Evolutionary conservation across 2,329 filamentous ascomycete species (phyloP).

Genomic region (Alternaria novae-zelandiae): DNA sequence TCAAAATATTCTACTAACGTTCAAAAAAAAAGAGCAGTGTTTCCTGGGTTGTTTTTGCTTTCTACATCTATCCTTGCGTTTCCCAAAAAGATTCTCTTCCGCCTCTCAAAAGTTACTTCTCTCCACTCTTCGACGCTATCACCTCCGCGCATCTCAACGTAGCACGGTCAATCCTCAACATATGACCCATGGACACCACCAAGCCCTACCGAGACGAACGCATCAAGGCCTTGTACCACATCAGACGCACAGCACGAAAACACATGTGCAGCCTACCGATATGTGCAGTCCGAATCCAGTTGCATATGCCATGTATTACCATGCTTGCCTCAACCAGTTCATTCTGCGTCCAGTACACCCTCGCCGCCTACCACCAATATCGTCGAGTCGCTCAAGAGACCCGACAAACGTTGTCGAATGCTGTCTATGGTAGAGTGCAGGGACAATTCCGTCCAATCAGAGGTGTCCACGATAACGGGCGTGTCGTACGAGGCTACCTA

Average conservation of each 20-base stretch:
- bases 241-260: background rate
- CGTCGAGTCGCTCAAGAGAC: background rate
- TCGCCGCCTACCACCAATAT: background rate
- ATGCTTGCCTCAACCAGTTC: background rate
- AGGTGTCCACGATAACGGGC: background rate
- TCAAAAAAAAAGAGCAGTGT: background rate
- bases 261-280: background rate
- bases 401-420: background rate
- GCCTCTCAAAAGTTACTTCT: background rate
- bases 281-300: background rate
- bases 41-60: background rate
- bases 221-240: background rate
- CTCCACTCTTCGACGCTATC: too few species aligned
- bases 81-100: background rate
- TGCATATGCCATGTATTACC: background rate
- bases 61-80: background rate
- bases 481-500: background rate
- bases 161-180: background rate
- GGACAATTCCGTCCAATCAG: background rate
- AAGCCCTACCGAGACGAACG: background rate
- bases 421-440: background rate
- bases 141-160: background rate
- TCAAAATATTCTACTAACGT: slow-evolving; percentile 41
- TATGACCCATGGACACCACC: background rate
- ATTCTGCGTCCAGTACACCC: background rate